phyloP scores from a whole-genome alignment of 73 alveolate genomes.

The Tetrahymena malaccensis region DNA sequence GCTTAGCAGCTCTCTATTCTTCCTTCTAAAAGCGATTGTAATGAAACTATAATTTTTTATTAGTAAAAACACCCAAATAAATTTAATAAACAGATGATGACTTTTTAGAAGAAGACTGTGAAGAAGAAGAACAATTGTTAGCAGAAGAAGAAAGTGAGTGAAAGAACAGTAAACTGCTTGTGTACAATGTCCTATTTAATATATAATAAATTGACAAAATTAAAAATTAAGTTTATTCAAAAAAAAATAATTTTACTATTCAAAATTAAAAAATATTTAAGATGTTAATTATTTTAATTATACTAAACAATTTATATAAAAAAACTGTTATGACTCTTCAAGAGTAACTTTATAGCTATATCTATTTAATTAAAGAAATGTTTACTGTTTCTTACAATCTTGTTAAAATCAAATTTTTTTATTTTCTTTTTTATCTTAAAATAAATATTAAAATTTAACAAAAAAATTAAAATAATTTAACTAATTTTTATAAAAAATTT shows the following conservation, averaged over 20 bases:
- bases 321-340: no score
- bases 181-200: neutral
- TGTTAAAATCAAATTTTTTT: no score
- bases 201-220: neutral
- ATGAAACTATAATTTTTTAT: neutral
- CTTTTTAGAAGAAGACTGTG: neutral
- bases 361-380: no score
- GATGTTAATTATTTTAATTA: neutral
- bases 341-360: no score
- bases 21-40: neutral
- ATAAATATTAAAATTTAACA: no score
- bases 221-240: neutral
- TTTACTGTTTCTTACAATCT: no score
- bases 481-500: no score
- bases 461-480: no score
- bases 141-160: neutral
- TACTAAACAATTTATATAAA: neutral
- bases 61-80: neutral
- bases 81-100: neutral
- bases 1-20: neutral
- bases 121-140: neutral
- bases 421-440: no score
- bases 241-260: neutral
- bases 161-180: neutral
- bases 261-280: no score